phyloP scores from a whole-genome alignment of 75 land plant species.

The Larix kaempferi region DNA sequence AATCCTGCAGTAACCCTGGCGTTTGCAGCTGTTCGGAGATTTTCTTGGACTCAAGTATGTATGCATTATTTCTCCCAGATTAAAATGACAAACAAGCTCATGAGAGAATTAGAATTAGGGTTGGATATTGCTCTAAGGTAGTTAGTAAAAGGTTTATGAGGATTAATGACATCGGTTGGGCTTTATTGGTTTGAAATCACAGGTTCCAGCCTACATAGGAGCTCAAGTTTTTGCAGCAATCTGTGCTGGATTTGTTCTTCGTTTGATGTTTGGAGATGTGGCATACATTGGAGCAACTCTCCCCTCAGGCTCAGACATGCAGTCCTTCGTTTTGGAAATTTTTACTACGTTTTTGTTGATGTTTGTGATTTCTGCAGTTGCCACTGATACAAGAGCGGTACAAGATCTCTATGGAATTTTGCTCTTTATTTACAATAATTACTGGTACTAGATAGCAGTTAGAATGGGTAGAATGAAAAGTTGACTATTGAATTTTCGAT shows the following conservation, averaged over 20 bases:
- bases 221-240: constrained; percentile 63
- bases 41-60: constrained; percentile 25
- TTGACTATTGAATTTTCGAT: neutral
- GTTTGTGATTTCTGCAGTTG: constrained; percentile 80
- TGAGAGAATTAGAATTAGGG: too few relatives aligned
- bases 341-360: constrained; percentile 74
- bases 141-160: neutral
- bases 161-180: neutral
- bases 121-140: neutral
- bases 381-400: constrained; percentile 78
- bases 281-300: constrained; percentile 47
- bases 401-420: neutral
- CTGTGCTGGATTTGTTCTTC: constrained; percentile 44
- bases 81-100: neutral
- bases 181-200: neutral
- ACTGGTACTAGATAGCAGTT: neutral
- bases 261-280: constrained; percentile 39
- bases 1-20: constrained; percentile 68
- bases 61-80: neutral
- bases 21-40: constrained; percentile 32
- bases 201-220: constrained; percentile 64
- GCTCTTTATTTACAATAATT: neutral
- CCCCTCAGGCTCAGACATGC: constrained; percentile 52
- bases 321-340: constrained; percentile 64
- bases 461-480: neutral